Evolutionary conservation across 169 alveolate genomes (phyloP).

Genomic region (Theileria equi): DNA sequence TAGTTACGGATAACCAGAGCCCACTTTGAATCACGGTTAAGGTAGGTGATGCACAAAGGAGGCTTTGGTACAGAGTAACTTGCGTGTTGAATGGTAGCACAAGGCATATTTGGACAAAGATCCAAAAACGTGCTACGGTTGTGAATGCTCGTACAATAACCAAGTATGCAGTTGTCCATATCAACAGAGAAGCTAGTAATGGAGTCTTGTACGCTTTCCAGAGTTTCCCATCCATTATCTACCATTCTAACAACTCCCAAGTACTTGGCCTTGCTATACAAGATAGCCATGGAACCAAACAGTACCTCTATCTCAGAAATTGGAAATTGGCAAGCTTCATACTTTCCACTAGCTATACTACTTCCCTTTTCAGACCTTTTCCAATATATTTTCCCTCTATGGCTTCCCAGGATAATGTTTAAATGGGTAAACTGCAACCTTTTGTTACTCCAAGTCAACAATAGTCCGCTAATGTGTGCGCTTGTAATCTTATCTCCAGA

Average conservation of each 20-base stretch:
- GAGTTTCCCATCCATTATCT: background rate
- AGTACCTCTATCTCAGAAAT: background rate
- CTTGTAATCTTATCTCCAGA: background rate
- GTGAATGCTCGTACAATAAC: background rate
- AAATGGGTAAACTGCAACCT: conserved; percentile 11
- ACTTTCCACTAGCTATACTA: background rate
- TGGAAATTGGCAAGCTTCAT: conserved; percentile 1
- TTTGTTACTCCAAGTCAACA: conserved; percentile 9
- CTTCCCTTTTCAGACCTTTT: background rate
- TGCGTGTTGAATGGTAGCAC: background rate
- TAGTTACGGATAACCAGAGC: conserved; percentile 52
- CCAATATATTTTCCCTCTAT: conserved; percentile 5
- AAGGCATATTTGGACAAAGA: background rate
- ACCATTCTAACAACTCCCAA: conserved; percentile 6
- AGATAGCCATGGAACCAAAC: background rate
- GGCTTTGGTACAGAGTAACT: conserved; percentile 43
- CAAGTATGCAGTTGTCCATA: conserved; percentile 7
- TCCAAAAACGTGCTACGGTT: conserved; percentile 9
- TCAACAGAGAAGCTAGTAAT: conserved; percentile 8
- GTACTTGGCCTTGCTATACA: conserved; percentile 11
- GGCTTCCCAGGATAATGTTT: conserved; percentile 27
- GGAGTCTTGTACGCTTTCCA: conserved; percentile 2
- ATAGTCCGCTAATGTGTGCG: conserved; percentile 1
- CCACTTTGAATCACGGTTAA: conserved; percentile 52
- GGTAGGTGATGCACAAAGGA: conserved; percentile 25